Evolutionary conservation across 495 filamentous ascomycete genomes (phyloP).

Genomic region (Paragyromitra xinjiangensis): DNA sequence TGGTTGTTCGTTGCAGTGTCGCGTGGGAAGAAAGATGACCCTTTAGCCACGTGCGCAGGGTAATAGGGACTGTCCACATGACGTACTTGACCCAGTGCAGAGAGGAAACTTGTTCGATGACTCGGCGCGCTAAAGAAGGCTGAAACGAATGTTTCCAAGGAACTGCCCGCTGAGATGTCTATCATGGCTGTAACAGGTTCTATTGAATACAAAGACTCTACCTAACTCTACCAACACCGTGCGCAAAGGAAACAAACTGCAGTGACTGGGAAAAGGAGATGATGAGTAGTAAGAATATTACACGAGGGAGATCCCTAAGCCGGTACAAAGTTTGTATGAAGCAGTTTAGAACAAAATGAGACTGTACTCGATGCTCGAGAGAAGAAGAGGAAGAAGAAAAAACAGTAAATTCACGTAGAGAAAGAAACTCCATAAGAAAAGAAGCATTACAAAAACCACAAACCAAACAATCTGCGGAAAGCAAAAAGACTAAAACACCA

Average conservation of each 20-base stretch:
- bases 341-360: neutral
- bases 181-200: neutral
- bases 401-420: conserved; percentile 31
- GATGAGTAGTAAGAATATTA: neutral
- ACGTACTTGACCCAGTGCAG: too few species aligned
- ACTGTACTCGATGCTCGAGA: conserved; percentile 24
- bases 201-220: conserved; percentile 5
- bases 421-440: conserved; percentile 34
- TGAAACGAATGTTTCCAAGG: neutral
- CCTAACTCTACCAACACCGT: conserved; percentile 9
- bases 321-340: conserved; percentile 18
- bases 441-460: conserved; percentile 52
- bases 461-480: conserved; percentile 38
- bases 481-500: conserved; percentile 33
- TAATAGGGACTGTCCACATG: too few species aligned
- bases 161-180: neutral
- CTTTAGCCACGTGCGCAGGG: too few species aligned
- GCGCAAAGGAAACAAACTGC: neutral
- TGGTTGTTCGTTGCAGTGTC: too few species aligned
- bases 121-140: too few species aligned
- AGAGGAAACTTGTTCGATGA: too few species aligned
- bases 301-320: neutral
- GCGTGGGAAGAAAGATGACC: too few species aligned
- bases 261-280: neutral
- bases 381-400: conserved; percentile 51